Evolutionary conservation across 2,329 filamentous ascomycete genomes (phyloP).

Genomic region (Cercospora zeina): DNA sequence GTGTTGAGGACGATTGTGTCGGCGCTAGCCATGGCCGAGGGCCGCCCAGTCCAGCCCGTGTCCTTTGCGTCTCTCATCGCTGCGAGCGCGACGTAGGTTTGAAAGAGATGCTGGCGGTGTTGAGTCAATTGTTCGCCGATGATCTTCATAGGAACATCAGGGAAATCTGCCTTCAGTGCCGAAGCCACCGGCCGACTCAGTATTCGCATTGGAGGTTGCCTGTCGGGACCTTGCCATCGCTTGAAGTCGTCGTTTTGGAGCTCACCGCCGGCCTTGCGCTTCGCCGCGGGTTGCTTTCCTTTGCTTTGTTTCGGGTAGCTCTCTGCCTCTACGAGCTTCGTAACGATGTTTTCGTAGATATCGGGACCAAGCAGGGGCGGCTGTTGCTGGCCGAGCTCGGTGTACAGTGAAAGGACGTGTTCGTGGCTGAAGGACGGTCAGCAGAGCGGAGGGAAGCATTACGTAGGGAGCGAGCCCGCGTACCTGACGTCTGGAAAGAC

Average conservation of each 20-base stretch:
- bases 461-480: neutral
- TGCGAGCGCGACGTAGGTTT: constrained; percentile 43
- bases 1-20: constrained; percentile 32
- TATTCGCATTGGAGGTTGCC: constrained; percentile 20
- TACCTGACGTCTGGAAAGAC: constrained; percentile 40
- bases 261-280: constrained; percentile 37
- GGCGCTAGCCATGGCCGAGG: constrained; percentile 24
- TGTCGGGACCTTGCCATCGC: constrained; percentile 30
- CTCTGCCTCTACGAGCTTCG: constrained; percentile 31
- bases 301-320: constrained; percentile 39
- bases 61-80: constrained; percentile 27
- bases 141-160: constrained; percentile 41
- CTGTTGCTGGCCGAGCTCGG: constrained; percentile 19
- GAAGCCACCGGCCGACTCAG: constrained; percentile 28
- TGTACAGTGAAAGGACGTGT: constrained; percentile 35
- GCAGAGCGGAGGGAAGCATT: neutral
- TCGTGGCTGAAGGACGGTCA: constrained; percentile 29
- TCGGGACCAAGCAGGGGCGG: constrained; percentile 23
- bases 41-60: constrained; percentile 27
- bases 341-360: constrained; percentile 34
- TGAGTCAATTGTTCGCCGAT: constrained; percentile 38
- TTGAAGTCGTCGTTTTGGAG: constrained; percentile 27
- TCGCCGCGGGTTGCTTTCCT: constrained; percentile 28
- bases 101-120: constrained; percentile 42
- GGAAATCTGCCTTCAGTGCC: constrained; percentile 48